Evolutionary conservation across 441 rosid genomes (phyloP).

Genomic region (Biscutella auriculata): DNA sequence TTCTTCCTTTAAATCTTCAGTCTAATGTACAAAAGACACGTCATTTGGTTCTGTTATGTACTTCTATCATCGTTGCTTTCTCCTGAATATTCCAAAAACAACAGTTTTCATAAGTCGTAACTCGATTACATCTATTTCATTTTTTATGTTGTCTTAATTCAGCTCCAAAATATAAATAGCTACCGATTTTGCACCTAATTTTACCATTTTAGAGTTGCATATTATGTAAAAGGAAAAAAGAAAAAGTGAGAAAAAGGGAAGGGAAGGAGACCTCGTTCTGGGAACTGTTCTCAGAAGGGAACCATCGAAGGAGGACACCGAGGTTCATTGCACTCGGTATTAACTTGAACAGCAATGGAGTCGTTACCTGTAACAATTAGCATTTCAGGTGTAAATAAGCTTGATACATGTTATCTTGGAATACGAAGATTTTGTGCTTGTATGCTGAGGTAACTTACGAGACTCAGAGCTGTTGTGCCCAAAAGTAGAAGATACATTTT

Average conservation of each 20-base stretch:
- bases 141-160: not conserved
- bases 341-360: constrained; percentile 79
- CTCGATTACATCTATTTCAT: not conserved
- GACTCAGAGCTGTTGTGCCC: constrained; percentile 91
- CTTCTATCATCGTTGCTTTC: constrained; percentile 43
- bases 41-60: constrained; percentile 55
- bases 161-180: not conserved
- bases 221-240: not conserved
- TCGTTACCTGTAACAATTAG: constrained; percentile 51
- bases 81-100: constrained; percentile 39
- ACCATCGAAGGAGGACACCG: constrained; percentile 76
- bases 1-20: not conserved
- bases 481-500: constrained; percentile 96
- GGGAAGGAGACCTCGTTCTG: constrained; percentile 45
- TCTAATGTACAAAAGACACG: constrained; percentile 12
- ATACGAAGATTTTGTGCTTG: not conserved
- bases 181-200: not conserved
- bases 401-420: not conserved
- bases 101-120: not conserved
- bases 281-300: constrained; percentile 49
- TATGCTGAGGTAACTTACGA: constrained; percentile 37
- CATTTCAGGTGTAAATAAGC: constrained; percentile 4
- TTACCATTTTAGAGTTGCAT: not conserved
- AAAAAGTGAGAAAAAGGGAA: constrained; percentile 7
- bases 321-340: constrained; percentile 71